Evolutionary conservation across 371 early-diverging fungal genomes (phyloP).

Genomic region (Chytridium lagenaria): DNA sequence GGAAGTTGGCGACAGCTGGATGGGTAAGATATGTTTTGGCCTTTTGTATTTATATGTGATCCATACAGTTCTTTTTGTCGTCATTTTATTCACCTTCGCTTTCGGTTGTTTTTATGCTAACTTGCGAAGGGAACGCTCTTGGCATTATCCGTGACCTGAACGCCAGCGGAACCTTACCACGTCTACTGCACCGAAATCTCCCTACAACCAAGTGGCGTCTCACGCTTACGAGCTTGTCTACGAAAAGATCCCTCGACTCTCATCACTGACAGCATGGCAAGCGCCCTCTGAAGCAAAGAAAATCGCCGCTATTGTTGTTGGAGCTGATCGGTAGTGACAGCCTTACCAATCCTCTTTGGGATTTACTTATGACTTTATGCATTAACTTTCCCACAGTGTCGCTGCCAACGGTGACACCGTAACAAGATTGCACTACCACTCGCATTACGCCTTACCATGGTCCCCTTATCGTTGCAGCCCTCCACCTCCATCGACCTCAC

Average conservation of each 20-base stretch:
- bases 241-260: slow-evolving; percentile 88
- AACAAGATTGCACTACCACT: slow-evolving; percentile 96
- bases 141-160: slow-evolving; percentile 85
- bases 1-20: slow-evolving; percentile 70
- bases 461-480: slow-evolving; percentile 94
- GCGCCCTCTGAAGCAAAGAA: slow-evolving; percentile 74
- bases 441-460: slow-evolving; percentile 85
- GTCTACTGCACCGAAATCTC: slow-evolving; percentile 95
- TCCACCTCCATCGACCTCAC: slow-evolving; percentile 87
- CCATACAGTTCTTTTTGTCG: no score
- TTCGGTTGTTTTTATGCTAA: slow-evolving; percentile 5
- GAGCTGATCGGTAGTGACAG: slow-evolving; percentile 81
- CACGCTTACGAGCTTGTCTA: slow-evolving; percentile 95
- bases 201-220: slow-evolving; percentile 97
- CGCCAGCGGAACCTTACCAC: slow-evolving; percentile 63
- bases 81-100: no score
- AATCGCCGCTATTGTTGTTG: slow-evolving; percentile 88
- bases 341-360: neutral
- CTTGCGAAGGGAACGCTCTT: slow-evolving; percentile 48
- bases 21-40: slow-evolving; percentile 49
- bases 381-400: slow-evolving; percentile 56
- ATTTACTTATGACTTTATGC: neutral
- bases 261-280: slow-evolving; percentile 91
- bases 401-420: slow-evolving; percentile 95
- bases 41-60: no score